These are phyloP conservation scores for Plantago ovata DNA, from an alignment of 257 asterid genomes.

Conservation along the genomic window DNA sequence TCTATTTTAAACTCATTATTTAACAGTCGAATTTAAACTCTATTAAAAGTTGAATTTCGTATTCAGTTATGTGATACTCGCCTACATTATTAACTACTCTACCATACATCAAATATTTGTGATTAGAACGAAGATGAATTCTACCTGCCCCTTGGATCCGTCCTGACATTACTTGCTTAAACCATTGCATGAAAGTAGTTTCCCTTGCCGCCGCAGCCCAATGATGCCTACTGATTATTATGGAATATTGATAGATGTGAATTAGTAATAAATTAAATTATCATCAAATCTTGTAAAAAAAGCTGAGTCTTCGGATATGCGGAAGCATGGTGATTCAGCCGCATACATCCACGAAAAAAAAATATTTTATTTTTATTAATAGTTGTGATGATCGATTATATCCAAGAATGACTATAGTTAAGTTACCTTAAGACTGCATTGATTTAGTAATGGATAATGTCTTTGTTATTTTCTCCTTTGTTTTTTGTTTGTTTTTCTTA, in stretches of 20 bases:
- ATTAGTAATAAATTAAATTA: neutral
- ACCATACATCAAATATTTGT: no score
- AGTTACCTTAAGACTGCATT: neutral
- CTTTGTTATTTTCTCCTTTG: neutral
- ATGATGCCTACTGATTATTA: neutral
- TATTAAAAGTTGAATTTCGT: no score
- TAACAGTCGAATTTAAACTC: no score
- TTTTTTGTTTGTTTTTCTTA: no score
- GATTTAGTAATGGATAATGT: constrained; percentile 2
- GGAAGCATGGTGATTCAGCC: constrained; percentile 15
- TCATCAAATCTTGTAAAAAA: neutral
- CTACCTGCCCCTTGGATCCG: no score
- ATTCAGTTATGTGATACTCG: no score
- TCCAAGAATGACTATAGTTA: neutral
- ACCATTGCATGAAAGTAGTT: no score
- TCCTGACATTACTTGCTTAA: no score
- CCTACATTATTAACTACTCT: no score
- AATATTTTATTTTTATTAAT: neutral
- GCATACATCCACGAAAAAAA: neutral
- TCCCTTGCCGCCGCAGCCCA: neutral
- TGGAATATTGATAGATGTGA: no score
- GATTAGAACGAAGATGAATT: no score
- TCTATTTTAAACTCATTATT: no score
- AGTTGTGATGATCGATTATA: constrained; percentile 15
- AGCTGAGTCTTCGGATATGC: constrained; percentile 12